Conservation (phyloP, 2,329 filamentous ascomycete species). For the Scedosporium minutisporum region DNA sequence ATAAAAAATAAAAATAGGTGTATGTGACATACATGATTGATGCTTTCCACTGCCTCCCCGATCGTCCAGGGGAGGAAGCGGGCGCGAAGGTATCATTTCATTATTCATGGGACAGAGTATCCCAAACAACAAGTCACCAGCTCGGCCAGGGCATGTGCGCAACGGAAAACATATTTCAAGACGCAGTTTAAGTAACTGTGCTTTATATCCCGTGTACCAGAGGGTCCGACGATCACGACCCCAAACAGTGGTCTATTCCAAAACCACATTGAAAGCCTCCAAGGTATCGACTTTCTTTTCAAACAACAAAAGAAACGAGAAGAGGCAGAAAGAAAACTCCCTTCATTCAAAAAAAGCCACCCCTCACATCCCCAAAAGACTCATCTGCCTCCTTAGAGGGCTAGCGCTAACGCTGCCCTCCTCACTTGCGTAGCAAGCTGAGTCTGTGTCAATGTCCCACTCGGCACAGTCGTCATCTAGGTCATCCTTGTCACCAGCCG, state of each 20-base stretch:
- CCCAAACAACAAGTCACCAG: background rate
- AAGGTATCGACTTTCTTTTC: background rate
- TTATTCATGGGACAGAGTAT: background rate
- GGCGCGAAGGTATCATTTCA: background rate
- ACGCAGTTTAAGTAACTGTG: background rate
- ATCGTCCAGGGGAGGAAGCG: background rate
- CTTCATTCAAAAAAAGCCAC: slow-evolving; percentile 10
- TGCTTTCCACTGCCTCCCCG: background rate
- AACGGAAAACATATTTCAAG: background rate
- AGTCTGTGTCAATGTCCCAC: slow-evolving; percentile 95
- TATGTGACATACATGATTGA: background rate
- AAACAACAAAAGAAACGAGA: background rate
- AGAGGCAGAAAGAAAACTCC: background rate
- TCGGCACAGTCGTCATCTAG: slow-evolving; percentile 50
- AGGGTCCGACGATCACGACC: background rate
- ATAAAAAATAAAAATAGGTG: background rate
- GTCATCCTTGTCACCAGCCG: slow-evolving; percentile 35
- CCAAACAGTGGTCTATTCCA: background rate
- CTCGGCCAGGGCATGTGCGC: background rate
- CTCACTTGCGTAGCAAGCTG: slow-evolving; percentile 60
- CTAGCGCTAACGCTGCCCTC: slow-evolving; percentile 60
- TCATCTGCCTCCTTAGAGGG: slow-evolving; percentile 64
- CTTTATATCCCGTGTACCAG: background rate
- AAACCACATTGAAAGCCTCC: background rate
- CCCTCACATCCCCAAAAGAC: slow-evolving; percentile 51